phyloP scores from a whole-genome alignment of 345 rosid genomes.

The Eucalyptus tenuipes region DNA sequence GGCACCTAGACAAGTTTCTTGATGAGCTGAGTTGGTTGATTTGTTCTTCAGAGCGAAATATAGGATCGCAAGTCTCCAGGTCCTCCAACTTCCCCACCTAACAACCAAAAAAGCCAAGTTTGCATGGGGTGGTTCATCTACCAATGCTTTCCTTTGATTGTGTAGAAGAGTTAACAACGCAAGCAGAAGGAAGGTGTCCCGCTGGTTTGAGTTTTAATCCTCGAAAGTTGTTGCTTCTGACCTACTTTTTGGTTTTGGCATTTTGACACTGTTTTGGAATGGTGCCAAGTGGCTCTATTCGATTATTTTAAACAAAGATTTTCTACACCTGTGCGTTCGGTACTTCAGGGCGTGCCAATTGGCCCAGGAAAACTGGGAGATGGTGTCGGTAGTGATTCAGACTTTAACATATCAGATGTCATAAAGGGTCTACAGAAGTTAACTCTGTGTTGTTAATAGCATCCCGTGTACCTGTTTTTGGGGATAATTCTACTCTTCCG shows the following conservation, averaged over 20 bases:
- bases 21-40: not conserved
- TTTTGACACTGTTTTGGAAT: not conserved
- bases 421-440: not conserved
- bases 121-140: slow-evolving; percentile 40
- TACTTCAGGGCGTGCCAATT: not conserved
- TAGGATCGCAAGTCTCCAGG: not conserved
- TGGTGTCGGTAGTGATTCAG: not conserved
- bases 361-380: not conserved
- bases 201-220: not conserved
- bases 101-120: not conserved
- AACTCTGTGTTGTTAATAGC: not conserved
- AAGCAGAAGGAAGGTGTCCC: not conserved
- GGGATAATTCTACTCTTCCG: not conserved
- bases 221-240: not conserved
- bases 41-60: not conserved
- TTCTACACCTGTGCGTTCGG: not conserved
- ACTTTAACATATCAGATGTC: not conserved
- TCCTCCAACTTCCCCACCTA: slow-evolving; percentile 44
- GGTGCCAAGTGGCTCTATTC: not conserved
- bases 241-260: not conserved
- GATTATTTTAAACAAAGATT: not conserved
- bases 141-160: not conserved
- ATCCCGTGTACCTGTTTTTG: not conserved
- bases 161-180: not conserved
- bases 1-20: not conserved